Evolutionary conservation across 2,329 filamentous ascomycete genomes (phyloP).

Genomic region (Claviceps monticola): DNA sequence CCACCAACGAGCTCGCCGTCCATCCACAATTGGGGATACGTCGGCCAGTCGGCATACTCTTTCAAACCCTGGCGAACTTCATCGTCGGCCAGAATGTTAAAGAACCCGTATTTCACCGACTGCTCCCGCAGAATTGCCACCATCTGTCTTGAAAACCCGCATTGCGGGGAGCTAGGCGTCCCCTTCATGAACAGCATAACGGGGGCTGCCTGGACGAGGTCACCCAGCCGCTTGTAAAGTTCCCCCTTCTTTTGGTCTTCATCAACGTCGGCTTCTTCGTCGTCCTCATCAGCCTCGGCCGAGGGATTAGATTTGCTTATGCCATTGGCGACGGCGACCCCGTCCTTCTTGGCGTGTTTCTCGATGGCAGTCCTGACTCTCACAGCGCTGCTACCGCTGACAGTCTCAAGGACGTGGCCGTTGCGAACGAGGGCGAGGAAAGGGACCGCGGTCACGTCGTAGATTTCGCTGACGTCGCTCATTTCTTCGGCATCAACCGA

Average conservation of each 20-base stretch:
- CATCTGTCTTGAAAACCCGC: conserved; percentile 83
- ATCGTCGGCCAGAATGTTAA: conserved; percentile 96
- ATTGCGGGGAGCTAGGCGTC: conserved; percentile 76
- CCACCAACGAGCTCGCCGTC: conserved; percentile 84
- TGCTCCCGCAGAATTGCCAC: conserved; percentile 78
- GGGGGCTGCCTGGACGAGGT: conserved; percentile 85
- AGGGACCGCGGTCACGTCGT: conserved; percentile 89
- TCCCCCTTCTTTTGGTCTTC: conserved; percentile 63
- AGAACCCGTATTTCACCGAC: conserved; percentile 93
- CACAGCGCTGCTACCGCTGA: conserved; percentile 79
- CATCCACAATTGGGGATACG: conserved; percentile 89
- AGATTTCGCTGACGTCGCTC: conserved; percentile 78
- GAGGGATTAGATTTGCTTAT: conserved; percentile 23
- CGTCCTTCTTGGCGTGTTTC: conserved; percentile 48
- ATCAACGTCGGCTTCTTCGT: conserved; percentile 24
- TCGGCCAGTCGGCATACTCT: conserved; percentile 97
- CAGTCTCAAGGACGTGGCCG: conserved; percentile 63
- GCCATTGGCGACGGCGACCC: conserved; percentile 22
- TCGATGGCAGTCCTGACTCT: conserved; percentile 81
- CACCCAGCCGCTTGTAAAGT: conserved; percentile 62
- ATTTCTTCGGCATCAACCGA: conserved; percentile 91
- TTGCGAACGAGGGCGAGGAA: conserved; percentile 74
- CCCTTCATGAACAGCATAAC: conserved; percentile 99
- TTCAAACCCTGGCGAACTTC: conserved; percentile 94
- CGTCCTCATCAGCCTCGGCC: conserved; percentile 28